Conservation (phyloP, 805 yeast species). For the Blastobotrys terrestris region DNA sequence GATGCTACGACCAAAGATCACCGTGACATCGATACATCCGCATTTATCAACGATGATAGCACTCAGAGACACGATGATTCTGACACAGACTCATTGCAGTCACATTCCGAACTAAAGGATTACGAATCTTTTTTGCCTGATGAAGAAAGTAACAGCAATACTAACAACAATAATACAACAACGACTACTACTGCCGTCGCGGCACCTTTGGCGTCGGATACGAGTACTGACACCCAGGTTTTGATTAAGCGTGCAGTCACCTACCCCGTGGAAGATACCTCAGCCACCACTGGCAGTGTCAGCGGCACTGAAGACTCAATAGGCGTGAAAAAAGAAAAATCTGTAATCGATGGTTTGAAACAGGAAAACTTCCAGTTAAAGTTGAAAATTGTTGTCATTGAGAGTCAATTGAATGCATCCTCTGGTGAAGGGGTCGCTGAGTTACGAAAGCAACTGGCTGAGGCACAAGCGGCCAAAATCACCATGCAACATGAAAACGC, state of each 20-base stretch:
- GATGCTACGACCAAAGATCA: background rate
- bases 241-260: background rate
- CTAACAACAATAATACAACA: background rate
- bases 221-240: background rate
- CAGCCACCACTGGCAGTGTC: background rate
- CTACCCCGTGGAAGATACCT: background rate
- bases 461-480: slow-evolving; percentile 2
- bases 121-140: background rate
- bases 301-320: background rate
- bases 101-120: background rate
- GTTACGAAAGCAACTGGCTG: slow-evolving; percentile 4
- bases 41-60: background rate
- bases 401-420: slow-evolving; percentile 1
- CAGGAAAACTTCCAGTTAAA: slow-evolving; percentile 13
- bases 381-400: slow-evolving; percentile 10
- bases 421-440: slow-evolving; percentile 8
- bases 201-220: background rate
- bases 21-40: background rate
- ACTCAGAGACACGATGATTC: background rate
- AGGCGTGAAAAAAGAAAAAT: slow-evolving; percentile 2
- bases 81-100: background rate
- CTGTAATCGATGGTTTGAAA: slow-evolving; percentile 7
- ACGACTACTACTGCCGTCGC: background rate
- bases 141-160: background rate
- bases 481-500: slow-evolving; percentile 7